phyloP scores from a whole-genome alignment of 2,329 filamentous ascomycete genomes.

The Graphilbum fragrans region DNA sequence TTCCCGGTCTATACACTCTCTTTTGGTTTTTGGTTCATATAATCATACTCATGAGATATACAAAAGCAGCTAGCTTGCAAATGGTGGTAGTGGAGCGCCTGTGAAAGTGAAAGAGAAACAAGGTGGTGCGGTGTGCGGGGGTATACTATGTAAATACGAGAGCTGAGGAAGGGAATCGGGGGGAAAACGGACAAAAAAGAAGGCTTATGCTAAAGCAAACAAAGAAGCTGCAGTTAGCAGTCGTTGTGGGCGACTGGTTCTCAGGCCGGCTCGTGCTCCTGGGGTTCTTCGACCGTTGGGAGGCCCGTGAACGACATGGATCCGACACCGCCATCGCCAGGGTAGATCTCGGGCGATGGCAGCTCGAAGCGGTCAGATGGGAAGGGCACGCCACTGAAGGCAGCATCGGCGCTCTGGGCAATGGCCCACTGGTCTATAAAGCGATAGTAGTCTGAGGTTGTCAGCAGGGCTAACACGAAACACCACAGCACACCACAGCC shows the following conservation, averaged over 20 bases:
- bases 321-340: slow-evolving; percentile 13
- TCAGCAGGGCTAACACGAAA: too few relatives aligned
- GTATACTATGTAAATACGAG: too few relatives aligned
- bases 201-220: neutral
- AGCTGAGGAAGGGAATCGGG: too few relatives aligned
- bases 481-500: neutral
- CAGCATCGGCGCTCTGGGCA: slow-evolving; percentile 32
- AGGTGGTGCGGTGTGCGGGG: too few relatives aligned
- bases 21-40: too few relatives aligned
- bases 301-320: slow-evolving; percentile 11
- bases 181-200: too few relatives aligned
- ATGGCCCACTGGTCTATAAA: slow-evolving; percentile 34
- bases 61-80: too few relatives aligned
- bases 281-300: slow-evolving; percentile 18
- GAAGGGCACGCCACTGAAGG: slow-evolving; percentile 32
- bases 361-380: slow-evolving; percentile 33
- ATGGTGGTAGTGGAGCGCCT: too few relatives aligned
- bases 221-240: neutral
- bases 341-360: slow-evolving; percentile 31
- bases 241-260: neutral
- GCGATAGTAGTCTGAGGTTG: slow-evolving; percentile 26
- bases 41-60: too few relatives aligned
- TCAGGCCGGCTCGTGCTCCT: slow-evolving; percentile 3
- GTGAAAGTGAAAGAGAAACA: too few relatives aligned
- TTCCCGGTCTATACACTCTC: too few relatives aligned